Base-by-base conservation (phyloP, 768 basidiomycete genomes). In the Tricholoma hemisulphureum region DNA sequence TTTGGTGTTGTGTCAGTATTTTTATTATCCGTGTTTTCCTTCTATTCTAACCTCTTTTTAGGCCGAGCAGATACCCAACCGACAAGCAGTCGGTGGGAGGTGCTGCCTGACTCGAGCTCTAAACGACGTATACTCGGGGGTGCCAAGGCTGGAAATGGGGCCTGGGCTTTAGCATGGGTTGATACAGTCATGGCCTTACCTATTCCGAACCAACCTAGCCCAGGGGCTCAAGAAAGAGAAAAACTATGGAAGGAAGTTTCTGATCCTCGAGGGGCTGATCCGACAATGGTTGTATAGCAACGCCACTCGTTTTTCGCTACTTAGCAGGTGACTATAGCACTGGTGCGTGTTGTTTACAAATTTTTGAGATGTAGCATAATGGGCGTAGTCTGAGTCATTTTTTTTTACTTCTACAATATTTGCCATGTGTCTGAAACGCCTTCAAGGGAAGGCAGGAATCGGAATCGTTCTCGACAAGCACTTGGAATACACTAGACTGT, bases 51-150 rank as follows among this genome's bases (percentile, higher is more conserved):
- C 45, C 18, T 18, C 31, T 60, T 23, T 37, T 11, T 58, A 93
- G 92, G 93, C 69, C 89, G 88, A 14, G 69, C 75, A 1, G 86
- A 92, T 65, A 91, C 89, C 1, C 93, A 96, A 64, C 86, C 94
- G 0, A 88, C 85, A 0, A 75, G 71, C 37, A 78, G 75, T 55
- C 80, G 80, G 16, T 85, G 88, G 84, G 86, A 88, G 61, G 72
- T 73, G 2, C 53, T 88, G 8, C 80, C 83, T 7, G 80, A 83
- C 59, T 67, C 73, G 0, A 66, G 65, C 0, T 73, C 71, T 16
- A 79, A 79, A 60, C 65, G 60, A 60, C 75, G 74, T 1, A 72
- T 89, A 20, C 73, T 90, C 7, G 90, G 89, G 0, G 89, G 88
- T 2, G 82, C 86, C 0, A 90, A 89, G 69, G 83, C 82, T 2